Conservation (phyloP, 2,329 filamentous ascomycete genomes). For the Alternaria brassicicola region DNA sequence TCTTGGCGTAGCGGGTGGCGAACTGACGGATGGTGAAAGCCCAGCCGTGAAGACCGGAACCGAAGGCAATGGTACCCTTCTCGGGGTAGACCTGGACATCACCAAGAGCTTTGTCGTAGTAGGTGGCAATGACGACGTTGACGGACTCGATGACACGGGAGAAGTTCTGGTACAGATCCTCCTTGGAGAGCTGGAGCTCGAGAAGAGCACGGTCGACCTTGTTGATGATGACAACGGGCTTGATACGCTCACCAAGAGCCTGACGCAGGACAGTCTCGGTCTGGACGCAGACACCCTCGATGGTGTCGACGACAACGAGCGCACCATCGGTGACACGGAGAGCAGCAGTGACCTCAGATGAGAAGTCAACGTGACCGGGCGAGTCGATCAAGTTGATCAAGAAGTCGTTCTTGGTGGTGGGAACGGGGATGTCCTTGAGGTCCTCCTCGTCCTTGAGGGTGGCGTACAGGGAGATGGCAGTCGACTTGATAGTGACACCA, state of each 20-base stretch:
- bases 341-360: slow-evolving; percentile 97
- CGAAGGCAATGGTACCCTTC: slow-evolving; percentile 97
- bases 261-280: slow-evolving; percentile 99
- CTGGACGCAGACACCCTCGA: slow-evolving; percentile 99
- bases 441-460: slow-evolving; percentile 81
- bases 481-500: slow-evolving; percentile 99
- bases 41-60: slow-evolving; percentile 99
- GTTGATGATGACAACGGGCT: slow-evolving; percentile 99
- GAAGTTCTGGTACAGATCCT: slow-evolving; percentile 99
- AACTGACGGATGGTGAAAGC: slow-evolving; percentile 99
- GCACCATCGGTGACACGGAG: slow-evolving; percentile 99
- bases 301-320: slow-evolving; percentile 98
- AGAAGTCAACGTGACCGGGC: slow-evolving; percentile 99
- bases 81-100: slow-evolving; percentile 99
- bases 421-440: slow-evolving; percentile 90
- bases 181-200: slow-evolving; percentile 97
- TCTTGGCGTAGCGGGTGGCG: slow-evolving; percentile 95
- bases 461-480: slow-evolving; percentile 97
- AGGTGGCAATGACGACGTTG: slow-evolving; percentile 99
- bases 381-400: slow-evolving; percentile 99
- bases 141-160: slow-evolving; percentile 99
- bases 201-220: slow-evolving; percentile 99
- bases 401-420: slow-evolving; percentile 93
- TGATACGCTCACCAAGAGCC: slow-evolving; percentile 99
- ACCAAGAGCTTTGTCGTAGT: slow-evolving; percentile 95